Evolutionary conservation across 192 early-diverging fungal species (phyloP).

Genomic region (Phycomyces blakesleeanus): DNA sequence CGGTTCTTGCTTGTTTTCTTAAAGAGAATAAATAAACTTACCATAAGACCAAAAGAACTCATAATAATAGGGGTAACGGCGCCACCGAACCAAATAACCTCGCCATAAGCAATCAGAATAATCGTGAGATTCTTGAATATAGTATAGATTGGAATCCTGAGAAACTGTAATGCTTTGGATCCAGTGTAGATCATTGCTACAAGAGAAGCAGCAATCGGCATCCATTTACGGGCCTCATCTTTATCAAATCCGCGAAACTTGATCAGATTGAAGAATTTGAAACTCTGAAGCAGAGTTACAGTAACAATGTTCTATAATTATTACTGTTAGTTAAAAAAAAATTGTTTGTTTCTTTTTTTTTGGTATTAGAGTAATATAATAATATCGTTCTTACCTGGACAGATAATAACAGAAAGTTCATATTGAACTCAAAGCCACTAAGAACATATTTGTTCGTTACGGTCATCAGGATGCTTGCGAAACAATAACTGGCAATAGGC

Average conservation of each 20-base stretch:
- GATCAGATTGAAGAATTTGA: conserved; percentile 51
- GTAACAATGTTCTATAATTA: conserved; percentile 55
- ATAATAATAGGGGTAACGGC: conserved; percentile 80
- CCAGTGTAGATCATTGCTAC: conserved; percentile 98
- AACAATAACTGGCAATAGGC: conserved; percentile 85
- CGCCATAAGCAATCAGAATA: conserved; percentile 92
- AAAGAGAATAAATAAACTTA: no score
- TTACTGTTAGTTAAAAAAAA: neutral
- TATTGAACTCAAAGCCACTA: conserved; percentile 75
- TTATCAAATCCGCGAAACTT: conserved; percentile 64
- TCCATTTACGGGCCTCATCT: conserved; percentile 70
- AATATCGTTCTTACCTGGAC: conserved; percentile 72
- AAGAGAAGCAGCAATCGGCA: conserved; percentile 79
- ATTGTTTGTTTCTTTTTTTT: no score
- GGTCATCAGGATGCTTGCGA: conserved; percentile 85
- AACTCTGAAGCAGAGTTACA: conserved; percentile 53
- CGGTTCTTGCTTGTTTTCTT: no score
- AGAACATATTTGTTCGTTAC: conserved; percentile 87
- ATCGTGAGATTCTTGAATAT: conserved; percentile 99
- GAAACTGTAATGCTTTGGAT: conserved; percentile 87
- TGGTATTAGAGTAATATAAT: no score
- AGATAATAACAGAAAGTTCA: conserved; percentile 80
- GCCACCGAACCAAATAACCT: conserved; percentile 80
- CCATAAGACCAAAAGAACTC: conserved; percentile 80
- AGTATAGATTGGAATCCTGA: conserved; percentile 92